Evolutionary conservation across 2,329 filamentous ascomycete genomes (phyloP).

Genomic region (Byssoonygena ceratinophila): DNA sequence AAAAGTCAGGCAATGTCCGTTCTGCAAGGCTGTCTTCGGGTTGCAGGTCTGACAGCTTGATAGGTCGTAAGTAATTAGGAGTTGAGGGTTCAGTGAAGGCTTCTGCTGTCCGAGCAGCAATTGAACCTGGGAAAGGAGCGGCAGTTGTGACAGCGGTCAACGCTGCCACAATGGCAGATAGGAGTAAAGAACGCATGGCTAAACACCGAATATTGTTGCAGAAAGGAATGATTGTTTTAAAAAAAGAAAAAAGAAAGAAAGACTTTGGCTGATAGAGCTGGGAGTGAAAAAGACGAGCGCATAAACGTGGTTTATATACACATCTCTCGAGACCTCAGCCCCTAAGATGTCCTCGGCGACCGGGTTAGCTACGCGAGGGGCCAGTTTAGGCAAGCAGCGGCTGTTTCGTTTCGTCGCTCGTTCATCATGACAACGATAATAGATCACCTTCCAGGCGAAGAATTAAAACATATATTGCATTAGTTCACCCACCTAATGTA

Average conservation of each 20-base stretch:
- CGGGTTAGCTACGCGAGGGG: background rate
- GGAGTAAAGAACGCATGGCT: slow-evolving; percentile 11
- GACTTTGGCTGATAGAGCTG: slow-evolving; percentile 8
- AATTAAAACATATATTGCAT: background rate
- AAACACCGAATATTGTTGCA: background rate
- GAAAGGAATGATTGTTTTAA: slow-evolving; percentile 5
- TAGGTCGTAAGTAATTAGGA: slow-evolving; percentile 1
- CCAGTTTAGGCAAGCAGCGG: background rate
- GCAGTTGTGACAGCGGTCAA: slow-evolving; percentile 10
- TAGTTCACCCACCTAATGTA: background rate
- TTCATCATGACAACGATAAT: background rate
- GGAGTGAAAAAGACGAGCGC: background rate
- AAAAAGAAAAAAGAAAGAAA: slow-evolving; percentile 5
- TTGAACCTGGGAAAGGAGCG: slow-evolving; percentile 8
- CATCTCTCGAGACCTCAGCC: background rate
- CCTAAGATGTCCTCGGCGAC: background rate
- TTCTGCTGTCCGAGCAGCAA: background rate
- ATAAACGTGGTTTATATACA: slow-evolving; percentile 1
- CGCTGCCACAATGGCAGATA: slow-evolving; percentile 10
- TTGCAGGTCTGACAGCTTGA: slow-evolving; percentile 7
- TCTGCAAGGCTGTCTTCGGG: slow-evolving; percentile 5
- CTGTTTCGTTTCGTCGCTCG: background rate
- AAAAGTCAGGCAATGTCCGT: slow-evolving; percentile 18
- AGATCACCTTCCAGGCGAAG: background rate
- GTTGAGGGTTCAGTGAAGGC: background rate